These are phyloP conservation scores for Colletotrichum sp. DNA, from an alignment of 2,329 filamentous ascomycete genomes.

Conservation along the genomic window DNA sequence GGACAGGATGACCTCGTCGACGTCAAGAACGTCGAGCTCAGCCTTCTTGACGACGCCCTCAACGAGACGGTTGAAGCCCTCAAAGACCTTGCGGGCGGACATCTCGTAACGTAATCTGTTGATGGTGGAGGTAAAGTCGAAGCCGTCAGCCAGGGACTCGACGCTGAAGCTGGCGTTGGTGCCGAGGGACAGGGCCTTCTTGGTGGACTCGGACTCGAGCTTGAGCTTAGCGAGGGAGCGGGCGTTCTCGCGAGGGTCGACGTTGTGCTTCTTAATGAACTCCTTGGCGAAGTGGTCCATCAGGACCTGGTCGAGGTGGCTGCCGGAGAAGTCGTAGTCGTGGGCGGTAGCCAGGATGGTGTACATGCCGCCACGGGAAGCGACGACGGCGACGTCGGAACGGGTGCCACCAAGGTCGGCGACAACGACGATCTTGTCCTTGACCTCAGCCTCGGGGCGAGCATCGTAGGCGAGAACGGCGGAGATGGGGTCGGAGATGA, in stretches of 20 bases:
- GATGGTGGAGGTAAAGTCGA: conserved; percentile 90
- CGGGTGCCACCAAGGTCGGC: conserved; percentile 92
- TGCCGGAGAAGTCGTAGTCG: conserved; percentile 92
- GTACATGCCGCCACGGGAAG: conserved; percentile 94
- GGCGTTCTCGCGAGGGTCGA: conserved; percentile 82
- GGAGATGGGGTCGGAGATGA: conserved; percentile 90
- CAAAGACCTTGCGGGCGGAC: conserved; percentile 83
- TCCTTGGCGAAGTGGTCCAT: conserved; percentile 98
- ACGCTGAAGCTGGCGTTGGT: conserved; percentile 90
- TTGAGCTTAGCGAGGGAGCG: conserved; percentile 90
- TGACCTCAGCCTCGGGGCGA: conserved; percentile 72
- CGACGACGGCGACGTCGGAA: conserved; percentile 89
- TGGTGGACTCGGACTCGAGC: conserved; percentile 87
- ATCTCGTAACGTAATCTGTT: conserved; percentile 95
- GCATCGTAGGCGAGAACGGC: conserved; percentile 92
- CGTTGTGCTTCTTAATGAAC: conserved; percentile 95
- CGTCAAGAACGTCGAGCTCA: conserved; percentile 86
- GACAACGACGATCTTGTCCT: conserved; percentile 91
- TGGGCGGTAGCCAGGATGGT: conserved; percentile 91
- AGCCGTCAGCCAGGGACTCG: conserved; percentile 85
- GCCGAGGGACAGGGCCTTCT: conserved; percentile 89
- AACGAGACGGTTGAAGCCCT: conserved; percentile 85
- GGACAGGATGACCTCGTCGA: conserved; percentile 92
- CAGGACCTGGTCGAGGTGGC: conserved; percentile 85
- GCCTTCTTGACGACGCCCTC: conserved; percentile 90